Evolutionary conservation across 139 green algal species (phyloP).

Genomic region (Microglena sp.): DNA sequence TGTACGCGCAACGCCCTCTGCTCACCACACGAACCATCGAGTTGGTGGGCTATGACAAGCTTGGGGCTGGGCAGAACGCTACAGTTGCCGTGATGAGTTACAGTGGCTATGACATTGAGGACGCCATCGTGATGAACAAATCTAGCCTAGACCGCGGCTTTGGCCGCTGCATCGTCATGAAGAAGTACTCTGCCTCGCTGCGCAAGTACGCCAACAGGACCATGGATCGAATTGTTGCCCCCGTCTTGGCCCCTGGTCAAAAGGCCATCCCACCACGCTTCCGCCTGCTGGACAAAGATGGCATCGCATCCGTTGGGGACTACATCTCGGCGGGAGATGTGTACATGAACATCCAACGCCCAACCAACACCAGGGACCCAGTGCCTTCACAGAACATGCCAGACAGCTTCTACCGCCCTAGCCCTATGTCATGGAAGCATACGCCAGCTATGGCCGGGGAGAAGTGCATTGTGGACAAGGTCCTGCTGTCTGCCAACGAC

Average conservation of each 20-base stretch:
- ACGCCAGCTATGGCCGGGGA: slow-evolving; percentile 49
- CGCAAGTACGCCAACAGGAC: slow-evolving; percentile 89
- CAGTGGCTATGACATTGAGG: slow-evolving; percentile 85
- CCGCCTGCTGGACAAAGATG: slow-evolving; percentile 80
- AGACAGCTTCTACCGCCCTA: slow-evolving; percentile 37
- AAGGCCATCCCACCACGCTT: slow-evolving; percentile 11
- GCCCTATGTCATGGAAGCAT: slow-evolving; percentile 59
- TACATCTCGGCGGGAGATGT: slow-evolving; percentile 70
- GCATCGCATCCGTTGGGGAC: slow-evolving; percentile 75
- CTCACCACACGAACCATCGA: slow-evolving; percentile 96
- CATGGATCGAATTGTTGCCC: slow-evolving; percentile 66
- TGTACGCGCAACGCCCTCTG: slow-evolving; percentile 90
- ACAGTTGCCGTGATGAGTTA: slow-evolving; percentile 97
- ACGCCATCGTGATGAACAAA: slow-evolving; percentile 99
- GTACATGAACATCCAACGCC: slow-evolving; percentile 91
- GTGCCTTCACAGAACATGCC: slow-evolving; percentile 36
- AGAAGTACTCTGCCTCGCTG: slow-evolving; percentile 55
- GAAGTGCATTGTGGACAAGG: slow-evolving; percentile 82
- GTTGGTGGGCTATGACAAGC: slow-evolving; percentile 77
- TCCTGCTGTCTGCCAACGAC: slow-evolving; percentile 93
- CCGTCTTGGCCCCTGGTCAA: slow-evolving; percentile 19
- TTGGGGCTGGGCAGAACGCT: slow-evolving; percentile 97
- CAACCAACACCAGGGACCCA: slow-evolving; percentile 63
- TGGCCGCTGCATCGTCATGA: slow-evolving; percentile 90
- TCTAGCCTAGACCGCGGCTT: slow-evolving; percentile 91